Conservation (phyloP, 2,329 filamentous ascomycete genomes). For the Grosmannia serpens region DNA sequence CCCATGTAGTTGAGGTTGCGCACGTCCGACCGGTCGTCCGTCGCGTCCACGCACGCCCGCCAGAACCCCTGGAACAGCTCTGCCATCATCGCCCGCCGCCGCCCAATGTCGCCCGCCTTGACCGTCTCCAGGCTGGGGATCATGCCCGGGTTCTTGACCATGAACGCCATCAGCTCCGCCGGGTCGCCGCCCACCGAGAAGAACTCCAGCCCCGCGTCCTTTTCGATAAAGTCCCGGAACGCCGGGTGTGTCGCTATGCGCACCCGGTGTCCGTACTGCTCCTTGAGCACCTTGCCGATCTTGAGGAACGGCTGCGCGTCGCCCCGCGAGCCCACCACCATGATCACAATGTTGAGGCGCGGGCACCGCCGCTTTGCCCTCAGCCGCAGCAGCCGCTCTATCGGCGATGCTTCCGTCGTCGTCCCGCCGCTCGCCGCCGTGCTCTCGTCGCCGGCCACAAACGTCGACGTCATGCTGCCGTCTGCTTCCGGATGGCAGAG, state of each 20-base stretch:
- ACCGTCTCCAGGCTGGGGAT: slow-evolving; percentile 65
- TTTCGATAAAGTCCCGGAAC: slow-evolving; percentile 64
- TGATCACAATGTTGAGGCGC: slow-evolving; percentile 65
- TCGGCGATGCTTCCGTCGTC: slow-evolving; percentile 16
- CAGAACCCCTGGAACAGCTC: slow-evolving; percentile 80
- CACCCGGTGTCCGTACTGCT: slow-evolving; percentile 62
- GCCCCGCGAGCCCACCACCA: slow-evolving; percentile 71
- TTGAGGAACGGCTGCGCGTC: slow-evolving; percentile 73
- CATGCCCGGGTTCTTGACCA: slow-evolving; percentile 75
- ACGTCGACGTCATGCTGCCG: neutral
- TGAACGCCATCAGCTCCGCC: slow-evolving; percentile 74
- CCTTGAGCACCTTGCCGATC: slow-evolving; percentile 60
- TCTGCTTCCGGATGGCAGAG: slow-evolving; percentile 5
- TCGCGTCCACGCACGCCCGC: slow-evolving; percentile 64
- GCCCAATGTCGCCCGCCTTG: slow-evolving; percentile 60
- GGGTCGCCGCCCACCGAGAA: slow-evolving; percentile 73
- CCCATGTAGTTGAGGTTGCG: slow-evolving; percentile 56
- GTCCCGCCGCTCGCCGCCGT: neutral
- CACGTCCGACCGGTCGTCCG: slow-evolving; percentile 53
- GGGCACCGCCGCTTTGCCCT: slow-evolving; percentile 26
- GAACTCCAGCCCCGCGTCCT: slow-evolving; percentile 64
- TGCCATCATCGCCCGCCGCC: slow-evolving; percentile 57
- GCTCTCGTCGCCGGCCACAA: neutral
- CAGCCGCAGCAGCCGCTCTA: slow-evolving; percentile 8
- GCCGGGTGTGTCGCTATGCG: slow-evolving; percentile 69